Base-by-base conservation (phyloP, 1,139 yeast species). In the Kodamaea derodonti region DNA sequence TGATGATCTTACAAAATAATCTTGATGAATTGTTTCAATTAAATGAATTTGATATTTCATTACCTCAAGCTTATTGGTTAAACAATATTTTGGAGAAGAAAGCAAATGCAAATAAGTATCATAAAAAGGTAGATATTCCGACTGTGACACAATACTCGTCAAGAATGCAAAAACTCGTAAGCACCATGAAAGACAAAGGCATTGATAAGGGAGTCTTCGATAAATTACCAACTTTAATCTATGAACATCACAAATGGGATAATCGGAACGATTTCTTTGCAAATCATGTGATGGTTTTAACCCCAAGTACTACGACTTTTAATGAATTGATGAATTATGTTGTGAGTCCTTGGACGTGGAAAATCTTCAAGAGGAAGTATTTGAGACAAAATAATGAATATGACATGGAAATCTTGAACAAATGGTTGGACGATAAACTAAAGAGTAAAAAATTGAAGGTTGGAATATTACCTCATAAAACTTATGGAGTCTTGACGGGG, bases 361-460 rank as follows among this genome's bases (percentile, higher is more conserved):
- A 44, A 7, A 18, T 62, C 11, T 42, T 47, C 14, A 38, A 43
- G n/a, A 39, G 65, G 13, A 39, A 41, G 3, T 46, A 46, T 23
- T 34, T 62, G 8, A 51, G 59, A 18, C 23, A 42, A 9, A 14
- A 34, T 0, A 38, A 52, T 14, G 75, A 72, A 31, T 72, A 65
- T 41, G 79, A 73, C 42, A 71, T 72, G 78, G 79, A 75, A 34
- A 50, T 74, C 3, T 46, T 74, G 29, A 75, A 74, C 51, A 60
- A 58, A 35, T 61, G 52, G 30, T 39, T 60, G 20, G 47, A 46
- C 20, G 46, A 47, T 12, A 39, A 47, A 15, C 27, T 49, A 15
- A 33, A 39, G 32, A 24, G 37, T 15, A 42, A 33, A 16, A 39
- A 42, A 14, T 16, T 65, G 5, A 52, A 58, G 30, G 45, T 66